Evolutionary conservation across 768 basidiomycete species (phyloP), one percentile per base, ranked within the genome.

Genomic region (Suillus subluteus): DNA sequence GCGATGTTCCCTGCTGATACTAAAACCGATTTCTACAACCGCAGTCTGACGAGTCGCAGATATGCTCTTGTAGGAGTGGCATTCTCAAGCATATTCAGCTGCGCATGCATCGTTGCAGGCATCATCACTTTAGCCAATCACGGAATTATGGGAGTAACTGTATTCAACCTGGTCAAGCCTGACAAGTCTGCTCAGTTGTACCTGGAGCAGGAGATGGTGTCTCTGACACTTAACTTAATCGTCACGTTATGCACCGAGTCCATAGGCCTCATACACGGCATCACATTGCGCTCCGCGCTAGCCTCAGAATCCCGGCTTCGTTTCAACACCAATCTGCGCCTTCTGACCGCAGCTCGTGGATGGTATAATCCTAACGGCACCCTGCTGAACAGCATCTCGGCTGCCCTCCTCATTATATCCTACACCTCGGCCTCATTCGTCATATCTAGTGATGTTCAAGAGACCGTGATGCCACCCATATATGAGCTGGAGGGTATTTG

Each of bases 251-350:
- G 76, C 23, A 77, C 74, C 18, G 76, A 78, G 44, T 70, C 78
- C 3, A 78, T 67, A 8, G 77, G 76, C 3, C 71, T 73, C 18
- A 70, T 68, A 8, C 76, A 78, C 23, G 67, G 64, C 41, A 72
- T 76, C 38, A 69, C 76, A 0, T 44, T 77, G 66, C 71, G 75
- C 30, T 71, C 74, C 18, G 73, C 71, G 4, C 67, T 77, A 62
- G 67, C 77, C 3, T 72, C 76, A 11, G 63, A 78, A 21, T 58
- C 4, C 18, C 72, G 67, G n/a, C 67, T 78, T 30, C 66, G 23
- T 12, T 78, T 76, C 61, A 76, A 76, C 58, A 73, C 74, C 35
- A 77, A 76, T 63, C 68, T 77, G 35, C 73, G 74, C 41, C 63
- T 76, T 35, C 69, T 76, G 4, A 69, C 73, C 12, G 75, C 77